Conservation (phyloP, 164 flowering plant species). For the Nelumbo lutea region DNA sequence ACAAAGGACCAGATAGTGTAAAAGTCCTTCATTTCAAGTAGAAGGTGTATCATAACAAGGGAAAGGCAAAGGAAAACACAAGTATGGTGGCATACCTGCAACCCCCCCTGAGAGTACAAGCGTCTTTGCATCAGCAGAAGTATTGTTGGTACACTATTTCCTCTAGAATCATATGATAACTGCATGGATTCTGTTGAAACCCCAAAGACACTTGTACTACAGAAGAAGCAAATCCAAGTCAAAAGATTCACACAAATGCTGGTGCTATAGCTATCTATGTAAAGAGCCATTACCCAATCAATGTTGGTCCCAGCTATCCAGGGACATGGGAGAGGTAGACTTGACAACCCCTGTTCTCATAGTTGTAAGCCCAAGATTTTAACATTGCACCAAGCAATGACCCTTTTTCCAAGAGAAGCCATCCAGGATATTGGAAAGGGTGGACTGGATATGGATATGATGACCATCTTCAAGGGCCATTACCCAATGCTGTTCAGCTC, state of each 20-base stretch:
- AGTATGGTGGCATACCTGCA: slow-evolving; percentile 39
- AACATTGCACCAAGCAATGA: too few relatives aligned
- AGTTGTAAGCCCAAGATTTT: too few relatives aligned
- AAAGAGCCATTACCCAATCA: too few relatives aligned
- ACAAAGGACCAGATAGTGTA: neutral
- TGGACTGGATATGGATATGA: too few relatives aligned
- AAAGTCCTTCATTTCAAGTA: neutral
- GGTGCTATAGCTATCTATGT: too few relatives aligned
- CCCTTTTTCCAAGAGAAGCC: too few relatives aligned
- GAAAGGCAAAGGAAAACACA: neutral
- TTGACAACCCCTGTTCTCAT: too few relatives aligned
- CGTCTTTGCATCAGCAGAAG: slow-evolving; percentile 83
- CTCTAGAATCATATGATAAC: slow-evolving; percentile 82
- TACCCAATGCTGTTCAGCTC: too few relatives aligned
- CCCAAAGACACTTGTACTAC: slow-evolving; percentile 84
- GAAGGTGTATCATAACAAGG: neutral
- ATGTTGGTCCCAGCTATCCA: too few relatives aligned
- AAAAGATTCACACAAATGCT: neutral
- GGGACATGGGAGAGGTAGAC: too few relatives aligned
- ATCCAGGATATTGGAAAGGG: too few relatives aligned
- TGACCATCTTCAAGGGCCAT: too few relatives aligned
- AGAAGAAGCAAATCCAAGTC: slow-evolving; percentile 14
- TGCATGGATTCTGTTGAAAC: slow-evolving; percentile 96
- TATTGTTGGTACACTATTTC: slow-evolving; percentile 91
- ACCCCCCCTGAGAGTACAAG: slow-evolving; percentile 70